Conservation (phyloP, 139 green algal genomes). For the Pycnococcus provasolii region DNA sequence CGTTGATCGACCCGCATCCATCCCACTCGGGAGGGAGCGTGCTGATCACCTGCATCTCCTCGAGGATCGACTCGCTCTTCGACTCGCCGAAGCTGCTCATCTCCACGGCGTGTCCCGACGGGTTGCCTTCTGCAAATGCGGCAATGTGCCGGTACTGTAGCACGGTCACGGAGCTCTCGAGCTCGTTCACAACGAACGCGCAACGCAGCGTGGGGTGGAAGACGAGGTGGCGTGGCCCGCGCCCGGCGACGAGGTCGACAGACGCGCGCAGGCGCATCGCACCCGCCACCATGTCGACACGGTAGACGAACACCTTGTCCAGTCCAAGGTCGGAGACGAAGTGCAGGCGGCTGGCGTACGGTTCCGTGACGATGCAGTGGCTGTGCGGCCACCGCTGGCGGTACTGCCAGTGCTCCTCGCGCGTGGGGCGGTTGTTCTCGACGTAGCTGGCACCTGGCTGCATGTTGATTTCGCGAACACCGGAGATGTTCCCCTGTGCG, state of each 20-base stretch:
- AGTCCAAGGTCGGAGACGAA: constrained; percentile 25
- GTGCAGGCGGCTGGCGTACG: constrained; percentile 8
- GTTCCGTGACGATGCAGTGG: constrained; percentile 29
- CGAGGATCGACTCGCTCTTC: not conserved
- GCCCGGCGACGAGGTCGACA: not conserved
- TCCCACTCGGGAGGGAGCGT: constrained; percentile 1
- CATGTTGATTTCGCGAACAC: constrained; percentile 2
- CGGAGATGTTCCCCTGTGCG: not conserved
- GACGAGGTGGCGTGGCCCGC: constrained; percentile 23
- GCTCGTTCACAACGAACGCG: constrained; percentile 28
- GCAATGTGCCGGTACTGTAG: too few species aligned
- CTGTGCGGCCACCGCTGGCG: constrained; percentile 25
- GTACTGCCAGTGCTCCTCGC: constrained; percentile 28
- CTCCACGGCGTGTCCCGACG: too few species aligned
- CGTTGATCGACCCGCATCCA: not conserved
- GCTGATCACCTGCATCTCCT: constrained; percentile 2
- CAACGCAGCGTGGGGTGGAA: constrained; percentile 18
- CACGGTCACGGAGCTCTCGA: constrained; percentile 16
- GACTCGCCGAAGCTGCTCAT: too few species aligned
- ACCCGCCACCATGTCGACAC: not conserved
- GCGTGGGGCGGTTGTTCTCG: not conserved
- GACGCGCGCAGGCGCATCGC: not conserved
- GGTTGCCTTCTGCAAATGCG: too few species aligned
- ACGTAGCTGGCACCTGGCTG: constrained; percentile 23
- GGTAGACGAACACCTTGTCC: constrained; percentile 21